Evolutionary conservation across 1,284 basidiomycete genomes (phyloP), one percentile per base, ranked within the genome.

Genomic region (Ustilago nuda): DNA sequence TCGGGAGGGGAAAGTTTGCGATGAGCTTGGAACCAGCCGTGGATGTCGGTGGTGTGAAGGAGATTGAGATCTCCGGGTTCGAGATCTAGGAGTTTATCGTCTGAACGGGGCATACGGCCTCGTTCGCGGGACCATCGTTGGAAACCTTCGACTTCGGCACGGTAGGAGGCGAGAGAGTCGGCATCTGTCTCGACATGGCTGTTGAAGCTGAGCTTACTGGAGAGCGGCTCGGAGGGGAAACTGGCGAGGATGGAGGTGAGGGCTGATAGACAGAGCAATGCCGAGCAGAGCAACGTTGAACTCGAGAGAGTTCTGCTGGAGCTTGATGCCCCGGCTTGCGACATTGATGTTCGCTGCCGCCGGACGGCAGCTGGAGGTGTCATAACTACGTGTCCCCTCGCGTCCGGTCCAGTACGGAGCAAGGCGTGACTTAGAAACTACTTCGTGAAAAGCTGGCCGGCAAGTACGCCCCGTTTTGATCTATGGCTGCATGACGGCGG

Each of bases 41-140:
- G 93, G 50, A 89, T 91, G 83, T 94, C 93, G 0, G 93, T 94
- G 27, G 92, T 93, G 82, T 93, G 92, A 56, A 94, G 88, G 79
- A 92, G 88, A 79, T 93, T 93, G 50, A 94, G 87, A 79, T 93
- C 91, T 37, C 91, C 90, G 92, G 92, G 93, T 56, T 89, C 89
- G 39, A 94, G 88, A 39, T 90, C 89, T 33, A 78, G 72, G 32
- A 85, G 64, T 35, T 55, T 72, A 35, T 81, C 80, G 46, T 81
- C 80, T 41, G 71, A 64, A 48, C 78, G 62, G 8, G 80, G 80
- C 57, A 81, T 65, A 3, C 75, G 78, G 3, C 78, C 78, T n/a
- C 79, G 74, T 50, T 76, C 69, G 32, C 70, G 45, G 41, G 56
- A 63, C 74, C 74, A 76, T 15, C 74, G 66, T 12, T 66, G 57